These are phyloP conservation scores for Aspergillus luchuensis DNA, from an alignment of 2,329 filamentous ascomycete genomes.

Conservation along the genomic window DNA sequence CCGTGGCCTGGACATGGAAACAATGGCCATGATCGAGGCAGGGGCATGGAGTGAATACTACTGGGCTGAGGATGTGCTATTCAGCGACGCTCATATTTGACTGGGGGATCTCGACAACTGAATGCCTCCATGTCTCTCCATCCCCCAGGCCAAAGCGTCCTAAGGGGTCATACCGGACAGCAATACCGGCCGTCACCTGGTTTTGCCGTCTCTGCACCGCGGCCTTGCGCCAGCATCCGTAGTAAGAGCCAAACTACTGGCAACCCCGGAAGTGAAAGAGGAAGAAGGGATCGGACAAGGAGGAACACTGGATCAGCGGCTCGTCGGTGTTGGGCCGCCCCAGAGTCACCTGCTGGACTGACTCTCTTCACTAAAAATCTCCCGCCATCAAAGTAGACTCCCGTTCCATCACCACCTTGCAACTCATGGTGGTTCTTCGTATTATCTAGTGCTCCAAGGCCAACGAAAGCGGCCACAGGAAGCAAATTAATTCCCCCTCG, in stretches of 20 bases:
- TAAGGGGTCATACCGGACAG: not conserved
- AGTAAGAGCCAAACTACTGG: slow-evolving; percentile 17
- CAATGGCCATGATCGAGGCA: slow-evolving; percentile 1
- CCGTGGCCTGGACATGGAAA: not conserved
- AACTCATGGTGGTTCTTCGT: slow-evolving; percentile 18
- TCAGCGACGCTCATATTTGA: not conserved
- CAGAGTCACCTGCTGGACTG: slow-evolving; percentile 5
- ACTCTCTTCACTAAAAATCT: slow-evolving; percentile 5
- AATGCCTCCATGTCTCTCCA: not conserved
- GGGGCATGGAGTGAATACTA: not conserved
- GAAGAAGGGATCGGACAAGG: not conserved
- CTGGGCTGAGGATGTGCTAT: not conserved
- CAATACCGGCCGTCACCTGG: not conserved
- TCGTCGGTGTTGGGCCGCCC: not conserved
- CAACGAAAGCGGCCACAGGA: slow-evolving; percentile 2
- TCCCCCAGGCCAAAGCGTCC: slow-evolving; percentile 3
- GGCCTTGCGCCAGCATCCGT: slow-evolving; percentile 12
- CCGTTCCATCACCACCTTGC: slow-evolving; percentile 8
- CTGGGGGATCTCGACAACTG: not conserved
- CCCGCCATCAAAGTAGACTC: slow-evolving; percentile 10
- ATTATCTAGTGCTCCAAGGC: slow-evolving; percentile 8
- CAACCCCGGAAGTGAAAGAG: not conserved
- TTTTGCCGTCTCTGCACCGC: not conserved
- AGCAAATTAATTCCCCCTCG: not conserved
- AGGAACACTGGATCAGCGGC: not conserved